Evolutionary conservation across 2,329 filamentous ascomycete genomes (phyloP).

Genomic region (Ophiostoma ips): DNA sequence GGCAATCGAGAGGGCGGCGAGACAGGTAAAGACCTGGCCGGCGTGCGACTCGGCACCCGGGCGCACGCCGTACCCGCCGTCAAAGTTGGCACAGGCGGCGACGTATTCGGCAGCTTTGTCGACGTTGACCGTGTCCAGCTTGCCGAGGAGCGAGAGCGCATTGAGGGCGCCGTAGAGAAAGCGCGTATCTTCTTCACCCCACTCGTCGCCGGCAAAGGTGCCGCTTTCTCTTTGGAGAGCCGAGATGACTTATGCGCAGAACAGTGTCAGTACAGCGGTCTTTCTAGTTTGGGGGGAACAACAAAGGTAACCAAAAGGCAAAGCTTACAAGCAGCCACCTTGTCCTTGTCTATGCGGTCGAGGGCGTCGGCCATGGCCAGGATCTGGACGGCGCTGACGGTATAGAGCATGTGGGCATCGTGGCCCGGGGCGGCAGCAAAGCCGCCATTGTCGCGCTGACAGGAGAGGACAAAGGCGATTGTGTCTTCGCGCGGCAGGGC

Average conservation of each 20-base stretch:
- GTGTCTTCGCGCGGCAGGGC: conserved; percentile 68
- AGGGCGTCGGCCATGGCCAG: conserved; percentile 76
- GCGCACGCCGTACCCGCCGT: conserved; percentile 81
- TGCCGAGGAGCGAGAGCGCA: conserved; percentile 68
- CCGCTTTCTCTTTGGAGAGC: conserved; percentile 67
- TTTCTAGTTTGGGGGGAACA: no score
- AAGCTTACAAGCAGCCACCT: conserved; percentile 69
- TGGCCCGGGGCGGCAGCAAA: conserved; percentile 91
- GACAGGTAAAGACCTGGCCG: conserved; percentile 89
- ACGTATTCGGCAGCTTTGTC: conserved; percentile 69
- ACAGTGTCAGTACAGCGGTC: conserved; percentile 13
- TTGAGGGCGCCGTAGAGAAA: conserved; percentile 89
- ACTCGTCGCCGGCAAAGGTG: conserved; percentile 86
- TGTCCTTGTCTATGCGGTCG: conserved; percentile 51
- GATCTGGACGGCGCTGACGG: conserved; percentile 88
- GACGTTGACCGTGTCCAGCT: conserved; percentile 62
- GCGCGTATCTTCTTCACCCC: conserved; percentile 90
- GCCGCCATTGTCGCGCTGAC: conserved; percentile 74
- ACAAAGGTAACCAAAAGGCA: not conserved
- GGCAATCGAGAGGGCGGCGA: conserved; percentile 75
- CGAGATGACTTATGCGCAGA: conserved; percentile 60
- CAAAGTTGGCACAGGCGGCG: conserved; percentile 75
- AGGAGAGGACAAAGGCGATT: conserved; percentile 90
- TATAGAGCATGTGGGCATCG: conserved; percentile 92
- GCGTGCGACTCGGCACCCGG: conserved; percentile 91